Base-by-base conservation (phyloP, 2,329 filamentous ascomycete genomes). In the Taxawa tesnikishii region DNA sequence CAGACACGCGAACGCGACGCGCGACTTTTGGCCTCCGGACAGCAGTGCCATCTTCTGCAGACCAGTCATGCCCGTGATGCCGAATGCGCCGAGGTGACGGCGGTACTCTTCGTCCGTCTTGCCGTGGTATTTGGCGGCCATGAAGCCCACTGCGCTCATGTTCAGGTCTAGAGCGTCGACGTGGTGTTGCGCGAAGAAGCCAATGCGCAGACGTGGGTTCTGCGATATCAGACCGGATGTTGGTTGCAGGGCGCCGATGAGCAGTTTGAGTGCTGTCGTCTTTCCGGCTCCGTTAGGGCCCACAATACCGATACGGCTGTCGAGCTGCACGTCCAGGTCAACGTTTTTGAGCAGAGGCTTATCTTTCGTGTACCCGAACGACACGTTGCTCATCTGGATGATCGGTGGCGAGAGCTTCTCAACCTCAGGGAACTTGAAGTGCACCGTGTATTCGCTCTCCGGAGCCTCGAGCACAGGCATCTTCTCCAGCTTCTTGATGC, bases 261-360 rank as follows among this genome's bases (percentile, higher is more conserved):
- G 77, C n/a, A 98, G 74, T 61, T 94, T 96, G 45, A 98, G 67
- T n/a, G 94, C 81, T 0, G 90, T 98, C 3, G 90, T 98, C 62
- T 98, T 98, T 70, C 90, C 90, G 27, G 90, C 90, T 59, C 90
- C 90, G 68, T 98, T 98, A 50, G 90, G 90, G 11, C 90, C 90
- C n/a, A 98, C 88, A 51, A 98, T 98, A 52, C 90, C 90, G 47
- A 98, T 98, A 42, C 90, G 82, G 6, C 88, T 96, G 61, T 98
- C 90, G 26, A 98, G 78, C 58, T 98, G 90, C 11, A 98, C 90
- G 54, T 96, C 88, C 15, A 98, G 70, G 50, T 98, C 90, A 38
- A 98, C 83, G 46, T 94, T 77, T 43, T 63, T 73, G 26, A 98
- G 73, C 26, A 98, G 69, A 15, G 79, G 73, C 9, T 81, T 83